phyloP scores from a whole-genome alignment of 306 rosid species.

The Cucurbita argyrosperma region DNA sequence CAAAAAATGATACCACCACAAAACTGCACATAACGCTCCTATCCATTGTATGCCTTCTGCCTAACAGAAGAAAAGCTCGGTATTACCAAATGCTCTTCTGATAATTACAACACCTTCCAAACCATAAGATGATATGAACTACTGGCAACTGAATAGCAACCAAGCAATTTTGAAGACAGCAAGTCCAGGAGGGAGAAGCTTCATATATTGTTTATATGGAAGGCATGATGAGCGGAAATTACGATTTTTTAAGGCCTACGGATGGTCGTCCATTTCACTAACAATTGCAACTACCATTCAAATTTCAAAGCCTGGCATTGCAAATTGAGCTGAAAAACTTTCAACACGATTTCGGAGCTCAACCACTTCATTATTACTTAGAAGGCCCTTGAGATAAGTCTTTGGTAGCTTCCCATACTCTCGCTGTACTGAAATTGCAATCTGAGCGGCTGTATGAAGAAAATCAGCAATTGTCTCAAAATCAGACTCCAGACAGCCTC shows the following conservation, averaged over 20 bases:
- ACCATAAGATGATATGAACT: background rate
- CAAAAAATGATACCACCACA: background rate
- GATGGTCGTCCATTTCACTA: conserved; percentile 5
- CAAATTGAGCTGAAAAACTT: conserved; percentile 75
- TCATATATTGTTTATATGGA: background rate
- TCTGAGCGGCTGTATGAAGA: conserved; percentile 60
- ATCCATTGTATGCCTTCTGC: conserved; percentile 1
- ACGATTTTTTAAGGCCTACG: background rate
- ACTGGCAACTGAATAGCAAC: background rate
- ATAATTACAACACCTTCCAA: background rate
- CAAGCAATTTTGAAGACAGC: background rate
- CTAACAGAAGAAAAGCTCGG: background rate
- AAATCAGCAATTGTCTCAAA: conserved; percentile 78
- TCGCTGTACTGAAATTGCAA: conserved; percentile 49
- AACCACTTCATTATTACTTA: conserved; percentile 47
- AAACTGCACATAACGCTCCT: background rate
- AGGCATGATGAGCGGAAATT: background rate
- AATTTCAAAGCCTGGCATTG: conserved; percentile 69
- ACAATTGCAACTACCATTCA: conserved; percentile 16
- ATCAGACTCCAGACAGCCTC: conserved; percentile 89
- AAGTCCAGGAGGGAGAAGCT: background rate
- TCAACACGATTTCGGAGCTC: conserved; percentile 69
- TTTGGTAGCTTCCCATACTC: conserved; percentile 59
- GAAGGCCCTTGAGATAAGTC: conserved; percentile 35
- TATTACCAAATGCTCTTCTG: background rate